Conservation (phyloP, 106 monocot species). For the Platanthera zijinensis region DNA sequence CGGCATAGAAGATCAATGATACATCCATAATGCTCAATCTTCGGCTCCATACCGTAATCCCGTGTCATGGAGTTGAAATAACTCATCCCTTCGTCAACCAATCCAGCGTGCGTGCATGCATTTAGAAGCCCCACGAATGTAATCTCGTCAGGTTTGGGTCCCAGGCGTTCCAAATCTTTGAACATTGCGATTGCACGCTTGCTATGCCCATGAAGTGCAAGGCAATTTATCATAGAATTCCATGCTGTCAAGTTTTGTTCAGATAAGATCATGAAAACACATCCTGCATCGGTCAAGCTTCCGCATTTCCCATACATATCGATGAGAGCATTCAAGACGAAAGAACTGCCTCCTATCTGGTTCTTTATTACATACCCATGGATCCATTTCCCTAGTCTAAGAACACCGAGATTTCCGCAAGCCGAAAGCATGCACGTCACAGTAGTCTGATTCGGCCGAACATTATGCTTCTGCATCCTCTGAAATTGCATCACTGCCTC, state of each 20-base stretch:
- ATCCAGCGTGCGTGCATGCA: slow-evolving; percentile 83
- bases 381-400: slow-evolving; percentile 52
- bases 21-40: slow-evolving; percentile 87
- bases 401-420: slow-evolving; percentile 77
- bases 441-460: slow-evolving; percentile 52
- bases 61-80: slow-evolving; percentile 53
- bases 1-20: slow-evolving; percentile 73
- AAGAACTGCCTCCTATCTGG: slow-evolving; percentile 21
- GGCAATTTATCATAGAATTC: slow-evolving; percentile 95
- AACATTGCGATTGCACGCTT: slow-evolving; percentile 40
- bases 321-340: slow-evolving; percentile 63
- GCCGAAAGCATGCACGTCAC: slow-evolving; percentile 62
- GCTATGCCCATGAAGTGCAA: slow-evolving; percentile 69
- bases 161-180: slow-evolving; percentile 33
- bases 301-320: slow-evolving; percentile 99
- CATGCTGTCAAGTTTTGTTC: slow-evolving; percentile 55
- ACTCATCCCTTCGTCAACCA: slow-evolving; percentile 56
- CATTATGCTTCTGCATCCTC: slow-evolving; percentile 41
- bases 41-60: slow-evolving; percentile 37
- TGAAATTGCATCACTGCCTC: slow-evolving; percentile 43
- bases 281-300: slow-evolving; percentile 46
- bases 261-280: slow-evolving; percentile 33
- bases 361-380: slow-evolving; percentile 54
- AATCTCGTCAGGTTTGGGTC: slow-evolving; percentile 53
- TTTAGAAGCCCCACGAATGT: slow-evolving; percentile 89